Evolutionary conservation across 257 asterid genomes (phyloP).

Genomic region (Marsdenia floribunda): DNA sequence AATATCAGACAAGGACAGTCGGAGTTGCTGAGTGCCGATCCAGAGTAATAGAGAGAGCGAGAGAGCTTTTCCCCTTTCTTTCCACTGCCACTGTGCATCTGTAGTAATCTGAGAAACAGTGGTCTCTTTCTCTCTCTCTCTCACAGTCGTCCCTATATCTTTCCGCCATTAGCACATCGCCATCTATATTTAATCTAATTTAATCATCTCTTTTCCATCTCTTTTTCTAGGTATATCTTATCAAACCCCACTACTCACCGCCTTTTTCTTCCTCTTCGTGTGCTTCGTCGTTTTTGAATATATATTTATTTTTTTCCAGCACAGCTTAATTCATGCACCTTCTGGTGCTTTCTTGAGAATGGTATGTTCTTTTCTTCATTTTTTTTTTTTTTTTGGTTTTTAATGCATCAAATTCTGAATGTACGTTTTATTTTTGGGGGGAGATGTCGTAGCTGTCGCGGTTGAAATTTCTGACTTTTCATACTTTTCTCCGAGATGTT

Average conservation of each 20-base stretch:
- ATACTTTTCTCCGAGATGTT: background rate
- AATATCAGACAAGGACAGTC: constrained; percentile 7
- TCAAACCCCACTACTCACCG: constrained; percentile 8
- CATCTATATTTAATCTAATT: constrained; percentile 14
- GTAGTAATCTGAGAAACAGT: constrained; percentile 28
- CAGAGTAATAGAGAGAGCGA: background rate
- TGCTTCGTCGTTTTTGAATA: background rate
- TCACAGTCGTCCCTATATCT: constrained; percentile 18
- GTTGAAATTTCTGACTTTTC: background rate
- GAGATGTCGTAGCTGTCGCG: too few relatives aligned
- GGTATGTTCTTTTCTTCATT: constrained; percentile 1
- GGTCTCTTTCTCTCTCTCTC: constrained; percentile 21
- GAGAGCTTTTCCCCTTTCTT: background rate
- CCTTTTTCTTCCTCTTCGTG: background rate
- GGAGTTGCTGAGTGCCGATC: background rate
- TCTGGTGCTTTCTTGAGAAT: background rate
- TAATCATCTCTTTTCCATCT: background rate
- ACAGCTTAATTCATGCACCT: background rate
- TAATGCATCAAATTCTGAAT: background rate
- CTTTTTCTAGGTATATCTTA: constrained; percentile 31
- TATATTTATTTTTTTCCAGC: background rate
- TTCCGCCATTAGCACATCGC: constrained; percentile 36
- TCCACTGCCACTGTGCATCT: constrained; percentile 10
- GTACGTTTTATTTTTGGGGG: background rate
- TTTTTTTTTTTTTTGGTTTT: background rate